Base-by-base conservation (phyloP, 352 stramenopile species). In the Elongisporangium prolatum region DNA sequence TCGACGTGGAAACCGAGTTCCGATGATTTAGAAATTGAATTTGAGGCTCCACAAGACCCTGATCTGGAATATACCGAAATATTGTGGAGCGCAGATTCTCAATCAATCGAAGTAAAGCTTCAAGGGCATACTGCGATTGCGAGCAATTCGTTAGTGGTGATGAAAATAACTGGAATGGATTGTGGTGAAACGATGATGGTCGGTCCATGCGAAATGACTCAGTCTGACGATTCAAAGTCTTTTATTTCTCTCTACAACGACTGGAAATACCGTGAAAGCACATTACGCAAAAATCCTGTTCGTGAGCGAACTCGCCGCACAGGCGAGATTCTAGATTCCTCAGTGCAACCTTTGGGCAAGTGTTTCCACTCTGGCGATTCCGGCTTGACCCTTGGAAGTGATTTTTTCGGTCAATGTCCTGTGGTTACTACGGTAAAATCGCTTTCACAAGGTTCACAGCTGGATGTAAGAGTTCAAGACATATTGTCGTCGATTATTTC, bases 381-480 rank as follows among this genome's bases (percentile, higher is more conserved):
- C 1, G 77, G 77, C 0, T 58, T 87, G 24, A 77, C 69, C 3
- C 50, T 87, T 20, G 68, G 60, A 17, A 69, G 60, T 10, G 77
- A 87, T 54, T 87, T 87, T 34, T 87, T 83, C 56, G 77, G 77
- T 0, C 77, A 87, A 56, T 84, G 74, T 44, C 61, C 65, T 11
- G 68, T 87, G 18, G 74, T 85, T 10, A 72, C 68, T 1, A 50
- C 52, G 0, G 69, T 81, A n/a, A 72, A 71, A 20, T 40, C 52
- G 14, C 48, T 61, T 11, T 81, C 72, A 10, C 60, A 63, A 48
- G 70, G 62, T 13, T 62, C 54, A 18, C 57, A 56, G 2, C 52
- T 55, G 6, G 52, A 52, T 47, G 52, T 63, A 2, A 25, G 20
- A 20, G 44, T 60, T 37, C 52, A 78, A 44, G 74, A 84, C 38